These are phyloP conservation scores for Coffea eugenioides DNA, from an alignment of 257 asterid species.

Conservation along the genomic window DNA sequence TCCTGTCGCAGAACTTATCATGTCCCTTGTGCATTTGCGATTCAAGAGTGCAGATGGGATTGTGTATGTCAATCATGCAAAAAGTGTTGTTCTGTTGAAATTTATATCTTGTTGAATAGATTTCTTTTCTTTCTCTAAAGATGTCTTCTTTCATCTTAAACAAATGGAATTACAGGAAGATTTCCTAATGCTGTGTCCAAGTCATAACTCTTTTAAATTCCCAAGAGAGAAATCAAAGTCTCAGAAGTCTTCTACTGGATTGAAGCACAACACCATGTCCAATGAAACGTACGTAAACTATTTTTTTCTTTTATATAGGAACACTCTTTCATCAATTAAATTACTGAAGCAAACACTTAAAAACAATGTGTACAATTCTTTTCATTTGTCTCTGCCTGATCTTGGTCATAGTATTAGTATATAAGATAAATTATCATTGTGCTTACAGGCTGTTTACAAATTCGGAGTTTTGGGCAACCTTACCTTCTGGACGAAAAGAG, in stretches of 20 bases:
- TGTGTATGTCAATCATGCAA: conserved; percentile 47
- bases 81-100: background rate
- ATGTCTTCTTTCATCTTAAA: background rate
- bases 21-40: conserved; percentile 74
- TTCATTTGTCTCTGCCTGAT: background rate
- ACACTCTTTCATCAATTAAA: background rate
- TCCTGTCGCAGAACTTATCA: conserved; percentile 87
- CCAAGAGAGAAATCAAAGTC: conserved; percentile 63
- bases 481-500: conserved; percentile 43
- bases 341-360: background rate
- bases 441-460: conserved; percentile 43
- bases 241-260: conserved; percentile 29
- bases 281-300: conserved; percentile 37
- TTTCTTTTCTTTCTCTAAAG: conserved; percentile 5
- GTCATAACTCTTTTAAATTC: conserved; percentile 60
- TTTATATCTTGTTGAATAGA: background rate
- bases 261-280: conserved; percentile 26
- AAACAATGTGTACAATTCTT: background rate
- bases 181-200: conserved; percentile 78
- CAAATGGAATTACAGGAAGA: conserved; percentile 46
- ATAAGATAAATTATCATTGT: conserved; percentile 12
- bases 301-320: background rate
- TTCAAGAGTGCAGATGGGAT: conserved; percentile 82
- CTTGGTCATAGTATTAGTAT: background rate
- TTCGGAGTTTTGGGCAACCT: conserved; percentile 40